Percentiles rank a stretch among this genome's conserved stretches.
phyloP scores from a whole-genome alignment of 2,329 filamentous ascomycete genomes.

The Chrysoporthe puriensis region DNA sequence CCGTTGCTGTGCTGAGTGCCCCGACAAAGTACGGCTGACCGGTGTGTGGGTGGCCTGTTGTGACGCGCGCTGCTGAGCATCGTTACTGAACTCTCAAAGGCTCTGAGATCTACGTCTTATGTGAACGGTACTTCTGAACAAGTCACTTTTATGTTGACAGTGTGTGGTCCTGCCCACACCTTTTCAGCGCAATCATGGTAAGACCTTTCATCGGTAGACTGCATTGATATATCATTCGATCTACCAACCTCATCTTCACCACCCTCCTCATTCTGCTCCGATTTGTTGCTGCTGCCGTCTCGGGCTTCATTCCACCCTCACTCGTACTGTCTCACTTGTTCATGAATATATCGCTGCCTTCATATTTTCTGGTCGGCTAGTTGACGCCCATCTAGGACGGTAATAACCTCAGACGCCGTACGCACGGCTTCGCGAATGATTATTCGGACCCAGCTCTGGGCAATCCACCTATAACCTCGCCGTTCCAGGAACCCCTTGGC shows the following conservation, averaged over 20 bases:
- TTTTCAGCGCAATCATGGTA: conserved; percentile 53
- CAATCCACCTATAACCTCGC: conserved; percentile 33
- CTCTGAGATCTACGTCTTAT: conserved; percentile 18
- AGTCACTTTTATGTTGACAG: conserved; percentile 36
- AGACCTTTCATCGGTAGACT: conserved; percentile 47
- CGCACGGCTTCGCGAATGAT: conserved; percentile 44
- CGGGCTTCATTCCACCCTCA: not conserved
- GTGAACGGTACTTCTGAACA: conserved; percentile 27
- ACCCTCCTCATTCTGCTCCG: conserved; percentile 34
- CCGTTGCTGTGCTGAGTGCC: conserved; percentile 28
- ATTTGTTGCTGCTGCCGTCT: conserved; percentile 3
- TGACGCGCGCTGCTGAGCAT: conserved; percentile 18
- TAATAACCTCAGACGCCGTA: conserved; percentile 50
- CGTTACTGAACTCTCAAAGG: conserved; percentile 22
- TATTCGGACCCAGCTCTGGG: conserved; percentile 42
- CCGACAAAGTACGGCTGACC: conserved; percentile 17
- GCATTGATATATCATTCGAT: conserved; percentile 51
- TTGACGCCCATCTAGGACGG: conserved; percentile 41
- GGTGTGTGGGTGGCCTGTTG: conserved; percentile 23
- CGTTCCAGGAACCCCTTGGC: conserved; percentile 25
- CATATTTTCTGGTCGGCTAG: conserved; percentile 34
- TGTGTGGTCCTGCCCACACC: conserved; percentile 42
- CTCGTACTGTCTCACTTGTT: not conserved
- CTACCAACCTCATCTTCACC: conserved; percentile 24
- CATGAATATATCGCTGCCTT: conserved; percentile 31